Evolutionary conservation across 129 eudicot species (phyloP).

Genomic region (Arctium minus): DNA sequence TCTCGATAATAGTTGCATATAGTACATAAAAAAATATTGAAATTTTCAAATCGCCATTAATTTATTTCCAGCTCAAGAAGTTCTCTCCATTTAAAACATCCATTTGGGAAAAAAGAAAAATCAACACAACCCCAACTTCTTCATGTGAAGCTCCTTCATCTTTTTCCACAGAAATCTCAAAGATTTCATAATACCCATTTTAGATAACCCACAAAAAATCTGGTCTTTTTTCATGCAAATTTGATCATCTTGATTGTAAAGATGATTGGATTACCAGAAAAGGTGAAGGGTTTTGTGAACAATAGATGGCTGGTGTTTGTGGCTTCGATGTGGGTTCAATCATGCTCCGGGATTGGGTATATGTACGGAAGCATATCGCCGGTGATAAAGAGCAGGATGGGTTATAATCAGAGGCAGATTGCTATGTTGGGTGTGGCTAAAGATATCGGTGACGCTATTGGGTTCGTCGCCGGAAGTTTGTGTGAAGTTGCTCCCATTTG

Average conservation of each 20-base stretch:
- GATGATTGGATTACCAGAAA: slow-evolving; percentile 36
- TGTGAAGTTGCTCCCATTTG: slow-evolving; percentile 67
- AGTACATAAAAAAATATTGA: no score
- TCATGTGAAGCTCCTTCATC: slow-evolving; percentile 9
- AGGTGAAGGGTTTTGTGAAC: slow-evolving; percentile 34
- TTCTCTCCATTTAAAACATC: not conserved
- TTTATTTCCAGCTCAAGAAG: not conserved
- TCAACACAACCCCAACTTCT: not conserved
- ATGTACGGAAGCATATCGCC: slow-evolving; percentile 77
- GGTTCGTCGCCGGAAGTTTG: slow-evolving; percentile 60
- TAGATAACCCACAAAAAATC: slow-evolving; percentile 7
- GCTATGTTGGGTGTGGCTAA: slow-evolving; percentile 77
- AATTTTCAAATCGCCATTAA: not conserved
- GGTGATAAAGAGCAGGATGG: slow-evolving; percentile 62
- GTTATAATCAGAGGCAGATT: slow-evolving; percentile 63
- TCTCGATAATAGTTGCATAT: not conserved
- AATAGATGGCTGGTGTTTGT: slow-evolving; percentile 75
- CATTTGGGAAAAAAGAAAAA: not conserved
- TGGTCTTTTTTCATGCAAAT: slow-evolving; percentile 5
- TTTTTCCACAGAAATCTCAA: not conserved
- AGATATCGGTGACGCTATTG: slow-evolving; percentile 70
- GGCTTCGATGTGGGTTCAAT: slow-evolving; percentile 82
- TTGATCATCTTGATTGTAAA: slow-evolving; percentile 13
- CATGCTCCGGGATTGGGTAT: slow-evolving; percentile 72
- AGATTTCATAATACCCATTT: slow-evolving; percentile 10